Evolutionary conservation across 257 asterid species (phyloP).

Genomic region (Craterostigma plantagineum): DNA sequence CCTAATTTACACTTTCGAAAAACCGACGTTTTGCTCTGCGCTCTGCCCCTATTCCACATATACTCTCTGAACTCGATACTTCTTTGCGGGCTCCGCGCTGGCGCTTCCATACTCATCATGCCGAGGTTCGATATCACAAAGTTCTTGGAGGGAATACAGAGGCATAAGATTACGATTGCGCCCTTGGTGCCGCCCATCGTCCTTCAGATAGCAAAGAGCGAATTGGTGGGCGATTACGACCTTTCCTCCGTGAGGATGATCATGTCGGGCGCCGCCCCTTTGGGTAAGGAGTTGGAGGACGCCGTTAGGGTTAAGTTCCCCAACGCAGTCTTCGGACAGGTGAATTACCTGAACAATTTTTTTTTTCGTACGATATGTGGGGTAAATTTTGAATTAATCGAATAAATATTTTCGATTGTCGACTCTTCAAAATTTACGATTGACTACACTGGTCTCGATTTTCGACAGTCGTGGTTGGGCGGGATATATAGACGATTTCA

Average conservation of each 20-base stretch:
- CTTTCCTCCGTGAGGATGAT: constrained; percentile 70
- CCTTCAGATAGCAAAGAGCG: constrained; percentile 58
- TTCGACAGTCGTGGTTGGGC: no score
- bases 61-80: constrained; percentile 62
- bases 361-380: background rate
- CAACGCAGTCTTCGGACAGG: constrained; percentile 83
- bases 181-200: constrained; percentile 13
- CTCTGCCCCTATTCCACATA: constrained; percentile 65
- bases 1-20: constrained; percentile 63
- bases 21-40: constrained; percentile 70
- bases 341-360: constrained; percentile 12
- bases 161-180: constrained; percentile 54
- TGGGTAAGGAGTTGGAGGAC: constrained; percentile 90
- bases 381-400: no score
- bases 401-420: no score
- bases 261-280: constrained; percentile 98
- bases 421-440: no score
- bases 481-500: no score
- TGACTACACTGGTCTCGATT: no score
- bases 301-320: constrained; percentile 60
- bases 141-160: constrained; percentile 58
- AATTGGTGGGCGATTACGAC: constrained; percentile 55
- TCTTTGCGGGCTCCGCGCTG: constrained; percentile 81
- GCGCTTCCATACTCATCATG: constrained; percentile 69
- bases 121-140: constrained; percentile 56